Conservation (phyloP, 345 rosid genomes). For the Corchorus olitorius region DNA sequence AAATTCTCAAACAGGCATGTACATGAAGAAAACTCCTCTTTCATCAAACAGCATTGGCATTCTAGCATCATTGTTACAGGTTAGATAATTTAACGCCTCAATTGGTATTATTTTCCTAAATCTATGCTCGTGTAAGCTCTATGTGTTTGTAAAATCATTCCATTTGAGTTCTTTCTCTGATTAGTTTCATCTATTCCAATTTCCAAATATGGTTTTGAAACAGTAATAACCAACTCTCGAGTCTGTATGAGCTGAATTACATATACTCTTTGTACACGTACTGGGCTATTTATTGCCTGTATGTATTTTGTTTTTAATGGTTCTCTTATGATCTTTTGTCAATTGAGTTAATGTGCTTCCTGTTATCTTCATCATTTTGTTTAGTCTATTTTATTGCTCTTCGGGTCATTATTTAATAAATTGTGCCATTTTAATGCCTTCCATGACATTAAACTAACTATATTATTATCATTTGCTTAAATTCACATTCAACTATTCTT, state of each 20-base stretch:
- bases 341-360: too few species aligned
- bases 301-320: too few species aligned
- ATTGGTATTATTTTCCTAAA: background rate
- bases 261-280: background rate
- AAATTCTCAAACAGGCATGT: constrained; percentile 53
- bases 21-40: constrained; percentile 64
- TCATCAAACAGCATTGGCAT: constrained; percentile 53
- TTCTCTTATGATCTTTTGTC: too few species aligned
- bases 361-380: too few species aligned
- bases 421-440: too few species aligned
- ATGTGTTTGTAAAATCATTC: background rate
- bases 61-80: constrained; percentile 80
- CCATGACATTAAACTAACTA: too few species aligned
- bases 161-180: background rate
- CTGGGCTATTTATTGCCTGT: background rate
- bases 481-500: too few species aligned
- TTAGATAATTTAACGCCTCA: constrained; percentile 25
- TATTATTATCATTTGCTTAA: too few species aligned
- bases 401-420: too few species aligned
- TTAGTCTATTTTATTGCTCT: too few species aligned
- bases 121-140: background rate
- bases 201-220: background rate
- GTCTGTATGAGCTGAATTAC: background rate
- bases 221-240: background rate
- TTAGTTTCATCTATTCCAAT: background rate